phyloP scores from a whole-genome alignment of 1,139 yeast genomes.

The Taiozyma sp. region DNA sequence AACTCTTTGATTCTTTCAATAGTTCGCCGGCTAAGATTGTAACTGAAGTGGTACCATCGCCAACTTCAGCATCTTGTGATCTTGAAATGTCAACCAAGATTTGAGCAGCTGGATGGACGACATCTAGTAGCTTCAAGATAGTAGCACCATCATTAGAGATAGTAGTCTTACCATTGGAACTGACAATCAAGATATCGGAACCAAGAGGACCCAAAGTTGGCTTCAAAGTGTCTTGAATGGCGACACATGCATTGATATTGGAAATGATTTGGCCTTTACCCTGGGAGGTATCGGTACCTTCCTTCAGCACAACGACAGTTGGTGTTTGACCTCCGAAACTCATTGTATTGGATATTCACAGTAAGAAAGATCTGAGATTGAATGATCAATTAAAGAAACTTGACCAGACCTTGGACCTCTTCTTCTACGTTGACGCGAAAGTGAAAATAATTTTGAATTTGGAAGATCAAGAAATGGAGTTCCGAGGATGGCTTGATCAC shows the following conservation, averaged over 20 bases:
- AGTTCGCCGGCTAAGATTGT: constrained; percentile 93
- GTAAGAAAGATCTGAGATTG: neutral
- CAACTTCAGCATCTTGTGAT: constrained; percentile 98
- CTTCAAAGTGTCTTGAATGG: constrained; percentile 91
- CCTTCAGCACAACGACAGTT: constrained; percentile 93
- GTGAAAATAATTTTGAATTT: neutral
- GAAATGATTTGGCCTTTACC: constrained; percentile 94
- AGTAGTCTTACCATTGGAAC: constrained; percentile 80
- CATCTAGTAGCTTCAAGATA: constrained; percentile 83
- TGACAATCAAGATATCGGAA: constrained; percentile 87
- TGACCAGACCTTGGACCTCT: neutral
- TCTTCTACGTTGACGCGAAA: neutral
- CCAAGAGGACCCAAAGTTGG: constrained; percentile 98
- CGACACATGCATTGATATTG: constrained; percentile 94
- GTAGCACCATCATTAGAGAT: constrained; percentile 99
- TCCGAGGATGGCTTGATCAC: neutral
- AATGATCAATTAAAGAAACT: neutral
- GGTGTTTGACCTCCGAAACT: constrained; percentile 92
- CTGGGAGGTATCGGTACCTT: constrained; percentile 96
- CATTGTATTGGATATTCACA: constrained; percentile 37
- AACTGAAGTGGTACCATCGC: constrained; percentile 98
- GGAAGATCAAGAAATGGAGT: neutral
- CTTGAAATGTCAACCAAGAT: constrained; percentile 92
- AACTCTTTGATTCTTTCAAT: constrained; percentile 81
- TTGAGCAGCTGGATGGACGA: constrained; percentile 98